A percentile compares a stretch with the other conserved stretches of the same genome.
Conservation (phyloP, 2,329 filamentous ascomycete genomes). For the Rachicladosporium sp. region DNA sequence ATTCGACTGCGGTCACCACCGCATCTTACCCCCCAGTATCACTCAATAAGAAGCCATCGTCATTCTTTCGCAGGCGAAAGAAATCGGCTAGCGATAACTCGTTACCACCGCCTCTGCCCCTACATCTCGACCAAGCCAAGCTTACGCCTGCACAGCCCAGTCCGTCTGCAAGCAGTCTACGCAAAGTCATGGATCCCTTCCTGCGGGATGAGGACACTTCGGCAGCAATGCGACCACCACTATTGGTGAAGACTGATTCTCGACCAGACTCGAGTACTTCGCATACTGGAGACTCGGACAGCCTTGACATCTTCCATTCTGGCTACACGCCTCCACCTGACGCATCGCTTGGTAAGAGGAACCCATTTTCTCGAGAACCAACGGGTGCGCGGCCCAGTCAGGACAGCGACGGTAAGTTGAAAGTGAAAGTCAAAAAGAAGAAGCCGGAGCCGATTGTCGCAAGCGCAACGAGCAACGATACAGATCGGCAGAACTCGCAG, state of each 20-base stretch:
- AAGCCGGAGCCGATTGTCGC: too few relatives aligned
- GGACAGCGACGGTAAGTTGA: conserved; percentile 9
- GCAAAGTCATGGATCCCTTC: conserved; percentile 80
- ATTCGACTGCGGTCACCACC: conserved; percentile 1
- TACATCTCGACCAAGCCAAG: conserved; percentile 26
- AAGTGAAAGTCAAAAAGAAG: too few relatives aligned
- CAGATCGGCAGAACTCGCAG: background rate
- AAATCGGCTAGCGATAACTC: conserved; percentile 65
- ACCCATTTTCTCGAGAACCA: conserved; percentile 27
- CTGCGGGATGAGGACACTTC: conserved; percentile 30
- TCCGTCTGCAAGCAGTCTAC: conserved; percentile 61
- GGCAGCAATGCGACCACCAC: conserved; percentile 2
- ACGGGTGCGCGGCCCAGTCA: conserved; percentile 34
- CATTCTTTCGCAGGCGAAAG: conserved; percentile 88
- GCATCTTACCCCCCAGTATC: conserved; percentile 11
- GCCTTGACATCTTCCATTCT: conserved; percentile 55
- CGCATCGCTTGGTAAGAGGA: conserved; percentile 48
- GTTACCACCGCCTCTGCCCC: conserved; percentile 46
- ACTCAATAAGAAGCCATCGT: conserved; percentile 82
- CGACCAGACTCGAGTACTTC: conserved; percentile 6
- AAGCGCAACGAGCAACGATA: background rate
- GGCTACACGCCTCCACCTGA: conserved; percentile 62
- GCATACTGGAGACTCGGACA: conserved; percentile 21
- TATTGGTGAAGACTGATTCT: conserved; percentile 15
- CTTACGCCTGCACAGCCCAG: conserved; percentile 27